phyloP scores from a whole-genome alignment of 2,329 filamentous ascomycete species.

The Cladophialophora exuberans region DNA sequence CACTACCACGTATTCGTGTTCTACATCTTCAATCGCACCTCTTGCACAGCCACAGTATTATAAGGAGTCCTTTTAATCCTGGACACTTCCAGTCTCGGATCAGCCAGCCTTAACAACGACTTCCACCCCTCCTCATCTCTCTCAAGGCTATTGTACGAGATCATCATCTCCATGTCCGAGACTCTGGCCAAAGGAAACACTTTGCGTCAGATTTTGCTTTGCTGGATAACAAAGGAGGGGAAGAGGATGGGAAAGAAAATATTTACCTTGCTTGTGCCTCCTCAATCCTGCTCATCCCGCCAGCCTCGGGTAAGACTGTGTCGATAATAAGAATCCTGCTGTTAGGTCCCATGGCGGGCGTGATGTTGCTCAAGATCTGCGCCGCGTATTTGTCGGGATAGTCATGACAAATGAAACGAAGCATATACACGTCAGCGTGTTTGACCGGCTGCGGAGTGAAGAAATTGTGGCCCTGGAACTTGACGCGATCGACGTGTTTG shows the following conservation, averaged over 20 bases:
- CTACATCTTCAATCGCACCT: constrained; percentile 12
- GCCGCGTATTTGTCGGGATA: constrained; percentile 41
- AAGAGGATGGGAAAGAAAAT: background rate
- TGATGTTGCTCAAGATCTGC: constrained; percentile 39
- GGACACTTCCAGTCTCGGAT: constrained; percentile 25
- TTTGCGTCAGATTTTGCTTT: background rate
- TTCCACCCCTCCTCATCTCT: constrained; percentile 28
- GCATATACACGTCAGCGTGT: constrained; percentile 38
- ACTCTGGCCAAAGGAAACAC: constrained; percentile 3
- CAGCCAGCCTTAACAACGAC: constrained; percentile 21
- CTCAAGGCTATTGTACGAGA: constrained; percentile 27
- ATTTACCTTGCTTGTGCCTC: constrained; percentile 11
- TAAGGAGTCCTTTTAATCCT: constrained; percentile 19
- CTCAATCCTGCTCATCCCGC: constrained; percentile 1
- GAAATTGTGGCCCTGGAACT: constrained; percentile 40
- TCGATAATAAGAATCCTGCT: constrained; percentile 40
- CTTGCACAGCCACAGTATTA: constrained; percentile 23
- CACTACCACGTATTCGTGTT: no score
- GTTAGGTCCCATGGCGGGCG: constrained; percentile 41
- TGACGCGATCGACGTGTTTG: constrained; percentile 35
- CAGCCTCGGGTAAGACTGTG: constrained; percentile 29
- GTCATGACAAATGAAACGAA: constrained; percentile 46
- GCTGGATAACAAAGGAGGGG: background rate
- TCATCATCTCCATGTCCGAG: constrained; percentile 32
- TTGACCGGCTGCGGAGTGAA: constrained; percentile 41